These are phyloP conservation scores for Phytophthora citricola DNA, from an alignment of 352 stramenopile genomes.

Conservation along the genomic window DNA sequence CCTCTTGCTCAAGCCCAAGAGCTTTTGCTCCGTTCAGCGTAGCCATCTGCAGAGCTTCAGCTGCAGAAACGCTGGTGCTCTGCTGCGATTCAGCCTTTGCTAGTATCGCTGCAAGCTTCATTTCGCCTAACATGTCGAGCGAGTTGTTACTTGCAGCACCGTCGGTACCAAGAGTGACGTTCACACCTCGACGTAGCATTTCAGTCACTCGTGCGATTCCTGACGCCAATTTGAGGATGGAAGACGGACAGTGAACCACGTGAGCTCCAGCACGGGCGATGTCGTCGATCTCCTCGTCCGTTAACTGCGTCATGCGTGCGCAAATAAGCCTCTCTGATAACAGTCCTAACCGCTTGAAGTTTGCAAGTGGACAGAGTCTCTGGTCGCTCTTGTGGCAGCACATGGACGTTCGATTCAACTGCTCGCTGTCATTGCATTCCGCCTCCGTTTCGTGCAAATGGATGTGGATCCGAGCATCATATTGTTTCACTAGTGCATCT, in stretches of 20 bases:
- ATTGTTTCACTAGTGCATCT: slow-evolving; percentile 50
- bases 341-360: slow-evolving; percentile 81
- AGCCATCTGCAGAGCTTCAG: slow-evolving; percentile 81
- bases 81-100: slow-evolving; percentile 77
- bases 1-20: slow-evolving; percentile 75
- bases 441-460: slow-evolving; percentile 88
- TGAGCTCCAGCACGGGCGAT: slow-evolving; percentile 56
- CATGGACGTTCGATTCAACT: slow-evolving; percentile 68
- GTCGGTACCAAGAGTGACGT: slow-evolving; percentile 90
- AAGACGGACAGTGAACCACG: slow-evolving; percentile 91
- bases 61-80: slow-evolving; percentile 63
- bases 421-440: slow-evolving; percentile 84
- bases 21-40: slow-evolving; percentile 91
- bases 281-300: slow-evolving; percentile 79
- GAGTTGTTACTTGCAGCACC: slow-evolving; percentile 89
- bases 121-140: slow-evolving; percentile 91
- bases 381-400: slow-evolving; percentile 83
- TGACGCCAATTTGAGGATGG: slow-evolving; percentile 90
- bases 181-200: slow-evolving; percentile 80
- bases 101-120: slow-evolving; percentile 86
- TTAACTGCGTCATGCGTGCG: slow-evolving; percentile 88
- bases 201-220: slow-evolving; percentile 82
- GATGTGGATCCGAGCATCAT: slow-evolving; percentile 80
- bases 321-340: slow-evolving; percentile 71
- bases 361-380: slow-evolving; percentile 75